Evolutionary conservation across 257 asterid species (phyloP), one percentile per base, ranked within the genome.

Genomic region (Avicennia marina): DNA sequence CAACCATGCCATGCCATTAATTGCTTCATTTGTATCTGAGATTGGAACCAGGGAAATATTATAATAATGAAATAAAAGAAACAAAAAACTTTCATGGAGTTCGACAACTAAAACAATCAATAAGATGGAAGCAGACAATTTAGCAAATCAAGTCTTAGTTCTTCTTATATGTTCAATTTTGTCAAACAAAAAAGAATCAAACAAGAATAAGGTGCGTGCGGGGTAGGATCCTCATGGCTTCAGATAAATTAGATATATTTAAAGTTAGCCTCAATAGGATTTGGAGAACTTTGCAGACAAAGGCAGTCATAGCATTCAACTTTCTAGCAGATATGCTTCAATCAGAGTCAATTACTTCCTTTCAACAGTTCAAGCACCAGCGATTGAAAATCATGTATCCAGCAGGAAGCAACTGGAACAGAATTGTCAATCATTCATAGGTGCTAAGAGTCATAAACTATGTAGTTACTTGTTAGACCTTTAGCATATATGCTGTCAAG

Each of bases 1-100:
- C 73, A 87, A 59, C 98, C 98, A 87, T 16, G 90, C 36, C 95
- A 83, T 71, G 52, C 94, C 84, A 56, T 77, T 85, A 54, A 83
- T 69, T 24, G 84, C 83, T 57, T 90, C 98, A 40, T 42, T 72
- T 57, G 72, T 73, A 79, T 87, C 98, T 90, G 87, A 55, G 43
- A 62, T 31, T 53, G 58, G 44, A 59, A 52, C 63, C 64, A 47
- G 44, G 43, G 27, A 7, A 17, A 20, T 38, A 11, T 22, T 39
- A 34, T 52, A 15, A 60, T n/a, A n/a, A 44, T 34, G 20, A 34
- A 2, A 19, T 18, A 34, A 15, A 58, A 13, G 7, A 42, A 24
- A 34, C 21, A 34, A 7, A 45, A 50, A 16, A 11, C 11, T 33
- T 25, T 4, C 3, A 27, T 44, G 33, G 5, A 39, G 40, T 65